Evolutionary conservation across 495 filamentous ascomycete species (phyloP).

Genomic region (Podospora appendiculata): DNA sequence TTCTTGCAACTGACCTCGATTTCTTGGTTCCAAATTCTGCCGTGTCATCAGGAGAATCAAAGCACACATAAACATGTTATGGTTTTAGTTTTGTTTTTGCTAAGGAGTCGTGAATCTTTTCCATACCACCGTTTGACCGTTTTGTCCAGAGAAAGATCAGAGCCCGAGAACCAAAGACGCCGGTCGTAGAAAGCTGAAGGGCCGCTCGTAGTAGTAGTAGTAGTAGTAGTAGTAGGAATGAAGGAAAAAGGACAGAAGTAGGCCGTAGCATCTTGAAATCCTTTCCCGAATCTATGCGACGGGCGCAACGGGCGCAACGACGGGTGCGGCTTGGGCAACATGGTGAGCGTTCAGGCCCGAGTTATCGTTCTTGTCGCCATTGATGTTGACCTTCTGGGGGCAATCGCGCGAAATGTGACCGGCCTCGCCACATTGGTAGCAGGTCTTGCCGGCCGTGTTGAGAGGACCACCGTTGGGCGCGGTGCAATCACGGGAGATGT

Average conservation of each 20-base stretch:
- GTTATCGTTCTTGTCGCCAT: constrained; percentile 38
- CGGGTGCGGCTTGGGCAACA: constrained; percentile 17
- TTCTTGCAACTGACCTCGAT: no score
- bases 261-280: background rate
- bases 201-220: no score
- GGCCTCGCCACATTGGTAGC: constrained; percentile 92
- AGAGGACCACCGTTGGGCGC: constrained; percentile 94
- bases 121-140: constrained; percentile 3
- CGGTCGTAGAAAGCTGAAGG: background rate
- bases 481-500: constrained; percentile 96
- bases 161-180: background rate
- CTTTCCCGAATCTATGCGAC: constrained; percentile 18
- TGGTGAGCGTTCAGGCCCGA: constrained; percentile 12
- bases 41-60: background rate
- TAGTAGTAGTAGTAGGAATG: no score
- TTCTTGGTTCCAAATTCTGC: no score
- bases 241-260: no score
- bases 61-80: background rate
- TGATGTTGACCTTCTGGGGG: constrained; percentile 50
- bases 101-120: background rate
- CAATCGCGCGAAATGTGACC: constrained; percentile 97
- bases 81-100: background rate
- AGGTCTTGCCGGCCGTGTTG: constrained; percentile 94
- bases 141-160: constrained; percentile 3
- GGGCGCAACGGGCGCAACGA: constrained; percentile 19